Percentiles rank a stretch among this genome's conserved stretches.
phyloP scores from a whole-genome alignment of 208 protist genomes.

The Trypanosoma brucei region DNA sequence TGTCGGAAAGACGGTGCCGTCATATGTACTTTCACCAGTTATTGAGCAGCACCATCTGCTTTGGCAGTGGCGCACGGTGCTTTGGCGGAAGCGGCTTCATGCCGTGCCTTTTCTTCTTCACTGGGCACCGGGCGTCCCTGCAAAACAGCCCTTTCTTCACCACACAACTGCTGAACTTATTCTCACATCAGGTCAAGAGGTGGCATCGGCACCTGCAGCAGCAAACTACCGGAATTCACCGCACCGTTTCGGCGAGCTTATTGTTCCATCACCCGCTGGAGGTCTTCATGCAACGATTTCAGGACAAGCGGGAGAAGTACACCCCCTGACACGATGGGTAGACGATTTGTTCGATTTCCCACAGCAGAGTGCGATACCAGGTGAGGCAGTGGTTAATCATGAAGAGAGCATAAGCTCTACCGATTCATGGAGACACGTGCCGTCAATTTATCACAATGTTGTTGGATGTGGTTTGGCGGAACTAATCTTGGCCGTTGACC shows the following conservation, averaged over 20 bases:
- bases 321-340: constrained; percentile 4
- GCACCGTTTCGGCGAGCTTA: background rate
- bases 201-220: background rate
- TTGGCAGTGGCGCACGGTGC: constrained; percentile 69
- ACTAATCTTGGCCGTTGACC: constrained; percentile 50
- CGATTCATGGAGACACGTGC: background rate
- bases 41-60: constrained; percentile 37
- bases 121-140: constrained; percentile 14
- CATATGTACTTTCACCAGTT: constrained; percentile 37
- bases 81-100: constrained; percentile 1
- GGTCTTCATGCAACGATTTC: background rate
- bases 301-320: background rate
- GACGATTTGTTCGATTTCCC: constrained; percentile 16
- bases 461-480: constrained; percentile 56
- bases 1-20: background rate
- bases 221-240: background rate
- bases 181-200: constrained; percentile 6
- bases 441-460: constrained; percentile 36
- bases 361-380: background rate
- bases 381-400: no score
- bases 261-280: constrained; percentile 2
- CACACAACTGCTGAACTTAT: constrained; percentile 8
- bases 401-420: background rate
- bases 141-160: constrained; percentile 13
- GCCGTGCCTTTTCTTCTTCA: constrained; percentile 57